These are phyloP conservation scores for Diaporthe destruens DNA, from an alignment of 2,329 filamentous ascomycete species.

Conservation along the genomic window DNA sequence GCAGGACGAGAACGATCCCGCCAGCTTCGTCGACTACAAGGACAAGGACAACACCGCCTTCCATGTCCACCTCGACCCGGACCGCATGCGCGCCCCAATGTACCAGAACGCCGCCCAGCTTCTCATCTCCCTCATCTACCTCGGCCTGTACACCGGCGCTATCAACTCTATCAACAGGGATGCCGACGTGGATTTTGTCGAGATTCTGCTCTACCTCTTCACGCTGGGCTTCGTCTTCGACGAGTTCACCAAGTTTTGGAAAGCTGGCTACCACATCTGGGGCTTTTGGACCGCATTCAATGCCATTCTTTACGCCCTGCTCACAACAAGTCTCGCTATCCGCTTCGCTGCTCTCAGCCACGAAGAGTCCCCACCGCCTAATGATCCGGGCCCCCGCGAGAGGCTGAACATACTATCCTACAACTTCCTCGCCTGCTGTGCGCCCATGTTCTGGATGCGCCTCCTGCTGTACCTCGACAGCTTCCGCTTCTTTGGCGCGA, in stretches of 20 bases:
- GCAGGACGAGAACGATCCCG: constrained; percentile 92
- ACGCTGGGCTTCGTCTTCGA: constrained; percentile 92
- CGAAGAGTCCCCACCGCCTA: constrained; percentile 48
- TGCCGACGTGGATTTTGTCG: constrained; percentile 86
- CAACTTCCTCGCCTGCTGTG: constrained; percentile 92
- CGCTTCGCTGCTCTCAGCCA: constrained; percentile 83
- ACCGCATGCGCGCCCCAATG: constrained; percentile 90
- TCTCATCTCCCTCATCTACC: constrained; percentile 83
- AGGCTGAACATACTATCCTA: constrained; percentile 87
- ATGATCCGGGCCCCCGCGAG: constrained; percentile 60
- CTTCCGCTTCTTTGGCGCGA: constrained; percentile 95
- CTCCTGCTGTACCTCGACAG: constrained; percentile 93
- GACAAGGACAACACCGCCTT: constrained; percentile 84
- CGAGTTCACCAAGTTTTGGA: constrained; percentile 90
- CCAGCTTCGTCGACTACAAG: constrained; percentile 89
- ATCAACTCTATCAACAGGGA: constrained; percentile 93
- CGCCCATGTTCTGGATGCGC: constrained; percentile 97
- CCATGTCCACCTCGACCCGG: constrained; percentile 87
- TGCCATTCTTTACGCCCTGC: constrained; percentile 80
- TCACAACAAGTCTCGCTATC: constrained; percentile 82
- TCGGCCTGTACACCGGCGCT: constrained; percentile 87
- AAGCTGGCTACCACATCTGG: constrained; percentile 90
- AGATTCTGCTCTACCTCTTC: constrained; percentile 89
- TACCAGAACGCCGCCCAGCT: constrained; percentile 95
- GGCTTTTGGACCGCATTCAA: constrained; percentile 99